Percentiles rank a stretch among this genome's conserved stretches.
These are phyloP conservation scores for Coemansia sp. DNA, from an alignment of 192 early-diverging fungal genomes.

Conservation along the genomic window DNA sequence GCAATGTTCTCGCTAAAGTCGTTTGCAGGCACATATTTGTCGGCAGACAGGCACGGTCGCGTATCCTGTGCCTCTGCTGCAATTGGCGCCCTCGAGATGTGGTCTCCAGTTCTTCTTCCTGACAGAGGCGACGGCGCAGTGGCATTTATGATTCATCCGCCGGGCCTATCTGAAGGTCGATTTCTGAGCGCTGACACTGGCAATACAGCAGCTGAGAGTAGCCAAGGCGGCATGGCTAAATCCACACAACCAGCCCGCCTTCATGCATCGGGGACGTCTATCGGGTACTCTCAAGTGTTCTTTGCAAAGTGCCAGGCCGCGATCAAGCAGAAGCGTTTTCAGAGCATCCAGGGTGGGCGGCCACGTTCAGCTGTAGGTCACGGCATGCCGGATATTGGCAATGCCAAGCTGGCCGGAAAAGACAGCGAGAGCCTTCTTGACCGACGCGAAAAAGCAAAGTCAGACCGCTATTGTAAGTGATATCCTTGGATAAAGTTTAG, in stretches of 20 bases:
- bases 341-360: constrained; percentile 7
- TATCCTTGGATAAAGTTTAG: neutral
- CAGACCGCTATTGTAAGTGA: constrained; percentile 19
- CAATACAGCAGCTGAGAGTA: neutral
- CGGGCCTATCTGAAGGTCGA: constrained; percentile 6
- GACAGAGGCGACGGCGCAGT: constrained; percentile 37
- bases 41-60: constrained; percentile 10
- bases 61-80: constrained; percentile 19
- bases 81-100: constrained; percentile 41
- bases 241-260: neutral
- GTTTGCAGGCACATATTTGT: constrained; percentile 20
- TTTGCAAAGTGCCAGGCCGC: constrained; percentile 2
- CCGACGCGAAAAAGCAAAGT: constrained; percentile 12
- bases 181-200: constrained; percentile 11
- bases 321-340: neutral
- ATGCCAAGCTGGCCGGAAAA: neutral
- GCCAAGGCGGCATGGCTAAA: neutral
- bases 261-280: neutral
- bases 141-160: constrained; percentile 21
- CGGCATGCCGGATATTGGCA: neutral
- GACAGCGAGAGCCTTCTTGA: constrained; percentile 14
- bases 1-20: constrained; percentile 32
- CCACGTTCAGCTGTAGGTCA: neutral
- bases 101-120: constrained; percentile 34
- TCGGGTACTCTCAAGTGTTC: constrained; percentile 3